Base-by-base conservation (phyloP, 2,329 filamentous ascomycete genomes). In the Xylogone sp. region DNA sequence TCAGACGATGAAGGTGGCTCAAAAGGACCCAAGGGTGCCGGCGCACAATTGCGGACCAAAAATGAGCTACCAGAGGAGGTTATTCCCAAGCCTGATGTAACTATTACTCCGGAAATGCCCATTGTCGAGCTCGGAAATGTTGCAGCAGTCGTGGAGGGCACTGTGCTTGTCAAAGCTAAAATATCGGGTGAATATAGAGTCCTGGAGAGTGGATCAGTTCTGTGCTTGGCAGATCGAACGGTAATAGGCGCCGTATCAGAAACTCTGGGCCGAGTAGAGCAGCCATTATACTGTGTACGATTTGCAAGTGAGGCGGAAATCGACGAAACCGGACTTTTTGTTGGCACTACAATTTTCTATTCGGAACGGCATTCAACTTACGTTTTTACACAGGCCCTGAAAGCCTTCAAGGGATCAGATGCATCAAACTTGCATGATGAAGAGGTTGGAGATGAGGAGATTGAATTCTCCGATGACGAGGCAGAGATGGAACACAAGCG, bases 391-490 rank as follows among this genome's bases (percentile, higher is more conserved):
- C 82, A 94, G 66, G 83, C 86, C 6, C 74, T 97, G 52, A 88
- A 87, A 68, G 79, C 77, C 48, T 67, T 87, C 62, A 97, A 96
- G 71, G 90, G 91, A 53, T 94, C 90, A 9, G 94, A 99, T 69
- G 93, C 94, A 8, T 96, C 90, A 48, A 97, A 97, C 66, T 79
- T 96, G 50, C 88, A 96, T 68, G 94, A 97, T 60, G 94, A 99
- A 68, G 93, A 97, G 71, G 80, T 91, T 7, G 84, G 74, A 16
- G 86, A 88, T 27, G 89, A 96, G 34, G 93, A 97, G 66, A 81
- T 90, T 60, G 94, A 97, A 65, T 97, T 97, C 68, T 97, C 93
- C 0, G 94, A 99, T 60, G 94, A 99, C 62, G 94, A 99, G 70
- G 88, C 89, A 60, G 94, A 99, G 69, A 87, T 87, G 7, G 89